Evolutionary conservation across 495 filamentous ascomycete species (phyloP).

Genomic region (Penicillium antarcticum): DNA sequence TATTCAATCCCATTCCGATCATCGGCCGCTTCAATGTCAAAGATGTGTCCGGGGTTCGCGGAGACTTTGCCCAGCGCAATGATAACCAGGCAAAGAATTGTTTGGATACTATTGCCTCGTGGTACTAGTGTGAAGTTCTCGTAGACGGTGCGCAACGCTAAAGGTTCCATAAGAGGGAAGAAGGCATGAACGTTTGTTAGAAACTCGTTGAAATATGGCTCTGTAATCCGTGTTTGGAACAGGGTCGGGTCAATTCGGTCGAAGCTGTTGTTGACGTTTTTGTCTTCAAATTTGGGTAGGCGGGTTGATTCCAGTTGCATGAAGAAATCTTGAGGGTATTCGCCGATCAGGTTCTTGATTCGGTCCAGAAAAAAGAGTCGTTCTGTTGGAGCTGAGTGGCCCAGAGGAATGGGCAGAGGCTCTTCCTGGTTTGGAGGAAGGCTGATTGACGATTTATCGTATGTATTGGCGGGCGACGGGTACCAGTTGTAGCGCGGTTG

Average conservation of each 20-base stretch:
- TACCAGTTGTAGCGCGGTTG: slow-evolving; percentile 4
- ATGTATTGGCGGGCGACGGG: not conserved
- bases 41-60: not conserved
- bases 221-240: not conserved
- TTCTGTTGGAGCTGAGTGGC: slow-evolving; percentile 14
- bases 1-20: slow-evolving; percentile 11
- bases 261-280: not conserved
- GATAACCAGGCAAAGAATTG: slow-evolving; percentile 11
- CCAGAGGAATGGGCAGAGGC: slow-evolving; percentile 9
- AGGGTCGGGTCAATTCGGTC: not conserved
- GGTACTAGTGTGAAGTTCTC: slow-evolving; percentile 9
- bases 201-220: slow-evolving; percentile 5
- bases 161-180: slow-evolving; percentile 11
- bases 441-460: not conserved
- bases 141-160: slow-evolving; percentile 1
- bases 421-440: slow-evolving; percentile 1
- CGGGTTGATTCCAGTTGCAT: slow-evolving; percentile 12
- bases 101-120: slow-evolving; percentile 2
- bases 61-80: slow-evolving; percentile 15
- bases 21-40: slow-evolving; percentile 9
- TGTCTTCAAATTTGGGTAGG: not conserved
- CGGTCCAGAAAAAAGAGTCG: slow-evolving; percentile 11
- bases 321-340: slow-evolving; percentile 19
- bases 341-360: slow-evolving; percentile 16
- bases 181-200: slow-evolving; percentile 12